These are phyloP conservation scores for Nemania diffusa DNA, from an alignment of 2,329 filamentous ascomycete genomes.

Conservation along the genomic window DNA sequence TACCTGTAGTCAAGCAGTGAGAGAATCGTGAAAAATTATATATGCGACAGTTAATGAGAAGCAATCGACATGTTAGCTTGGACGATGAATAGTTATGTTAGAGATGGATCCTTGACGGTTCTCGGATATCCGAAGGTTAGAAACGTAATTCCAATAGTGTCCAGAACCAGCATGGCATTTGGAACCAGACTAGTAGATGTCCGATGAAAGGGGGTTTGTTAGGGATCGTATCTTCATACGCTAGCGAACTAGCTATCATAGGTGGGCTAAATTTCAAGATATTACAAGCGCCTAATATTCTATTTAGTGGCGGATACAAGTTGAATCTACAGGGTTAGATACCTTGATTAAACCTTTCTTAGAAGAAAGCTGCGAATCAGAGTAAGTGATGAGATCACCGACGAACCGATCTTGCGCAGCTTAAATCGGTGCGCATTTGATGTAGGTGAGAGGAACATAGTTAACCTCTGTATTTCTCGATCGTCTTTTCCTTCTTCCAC, in stretches of 20 bases:
- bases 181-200: too few species aligned
- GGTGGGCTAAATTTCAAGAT: neutral
- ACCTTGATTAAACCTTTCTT: slow-evolving; percentile 31
- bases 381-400: slow-evolving; percentile 27
- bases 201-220: neutral
- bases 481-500: slow-evolving; percentile 62
- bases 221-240: neutral
- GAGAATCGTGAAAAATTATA: neutral
- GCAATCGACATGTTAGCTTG: neutral
- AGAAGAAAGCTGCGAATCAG: slow-evolving; percentile 34
- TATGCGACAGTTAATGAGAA: neutral
- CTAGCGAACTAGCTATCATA: neutral
- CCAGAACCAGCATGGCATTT: neutral
- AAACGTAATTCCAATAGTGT: neutral
- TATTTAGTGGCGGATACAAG: neutral
- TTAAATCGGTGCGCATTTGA: slow-evolving; percentile 7
- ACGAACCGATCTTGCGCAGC: slow-evolving; percentile 18
- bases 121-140: neutral
- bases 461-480: slow-evolving; percentile 64
- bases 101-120: neutral
- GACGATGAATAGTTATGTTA: neutral
- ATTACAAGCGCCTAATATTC: neutral
- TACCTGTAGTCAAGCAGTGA: neutral
- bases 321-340: neutral
- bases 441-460: slow-evolving; percentile 47